phyloP scores from a whole-genome alignment of 495 filamentous ascomycete genomes.

The Parathielavia hyrcaniae region DNA sequence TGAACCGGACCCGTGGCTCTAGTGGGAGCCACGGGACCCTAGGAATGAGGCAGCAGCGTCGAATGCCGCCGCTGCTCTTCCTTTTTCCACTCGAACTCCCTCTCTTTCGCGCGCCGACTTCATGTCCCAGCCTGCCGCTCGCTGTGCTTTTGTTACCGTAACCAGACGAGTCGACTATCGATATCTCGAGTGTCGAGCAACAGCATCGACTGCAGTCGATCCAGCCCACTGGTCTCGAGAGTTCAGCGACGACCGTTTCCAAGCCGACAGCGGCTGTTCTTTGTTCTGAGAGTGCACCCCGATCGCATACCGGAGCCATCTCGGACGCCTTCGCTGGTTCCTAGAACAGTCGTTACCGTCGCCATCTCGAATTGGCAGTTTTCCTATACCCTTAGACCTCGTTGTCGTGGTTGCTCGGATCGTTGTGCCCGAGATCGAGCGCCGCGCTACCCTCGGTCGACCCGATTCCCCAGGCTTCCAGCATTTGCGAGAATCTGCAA shows the following conservation, averaged over 20 bases:
- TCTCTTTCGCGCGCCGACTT: neutral
- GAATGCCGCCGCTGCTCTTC: too few species aligned
- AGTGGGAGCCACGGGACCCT: too few species aligned
- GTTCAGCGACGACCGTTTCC: neutral
- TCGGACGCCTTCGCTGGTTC: slow-evolving; percentile 37
- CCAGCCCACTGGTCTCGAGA: neutral
- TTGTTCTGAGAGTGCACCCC: slow-evolving; percentile 22
- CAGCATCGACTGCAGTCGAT: neutral
- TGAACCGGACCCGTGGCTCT: too few species aligned
- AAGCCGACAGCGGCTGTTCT: slow-evolving; percentile 20
- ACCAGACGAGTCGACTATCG: neutral
- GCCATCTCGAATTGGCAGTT: neutral
- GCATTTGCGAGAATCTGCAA: neutral
- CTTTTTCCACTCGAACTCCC: too few species aligned
- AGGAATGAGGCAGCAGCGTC: too few species aligned
- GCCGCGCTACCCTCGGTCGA: neutral
- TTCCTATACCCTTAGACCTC: neutral
- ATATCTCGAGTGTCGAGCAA: neutral
- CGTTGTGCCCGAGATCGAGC: neutral
- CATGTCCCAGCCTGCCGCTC: neutral
- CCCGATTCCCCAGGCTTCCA: neutral
- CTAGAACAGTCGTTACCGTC: slow-evolving; percentile 21
- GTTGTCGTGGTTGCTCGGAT: neutral
- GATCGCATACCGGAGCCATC: slow-evolving; percentile 8
- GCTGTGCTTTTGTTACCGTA: neutral